A percentile compares a stretch with the other conserved stretches of the same genome.
phyloP scores from a whole-genome alignment of 345 rosid genomes.

The Barbarea vulgaris region DNA sequence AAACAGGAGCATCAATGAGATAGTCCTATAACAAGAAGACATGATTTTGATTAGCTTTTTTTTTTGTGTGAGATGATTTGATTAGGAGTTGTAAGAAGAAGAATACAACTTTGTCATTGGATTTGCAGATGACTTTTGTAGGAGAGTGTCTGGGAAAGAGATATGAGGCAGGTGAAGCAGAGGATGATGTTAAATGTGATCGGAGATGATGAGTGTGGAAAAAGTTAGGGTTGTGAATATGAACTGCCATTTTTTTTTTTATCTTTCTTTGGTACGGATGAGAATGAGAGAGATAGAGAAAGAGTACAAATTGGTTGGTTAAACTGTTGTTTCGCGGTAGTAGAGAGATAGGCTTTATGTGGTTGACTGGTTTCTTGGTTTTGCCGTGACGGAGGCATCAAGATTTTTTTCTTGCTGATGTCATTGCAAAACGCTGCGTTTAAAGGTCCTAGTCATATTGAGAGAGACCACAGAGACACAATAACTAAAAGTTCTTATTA shows the following conservation, averaged over 20 bases:
- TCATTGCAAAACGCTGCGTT: not conserved
- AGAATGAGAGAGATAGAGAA: constrained; percentile 18
- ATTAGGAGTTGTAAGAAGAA: not conserved
- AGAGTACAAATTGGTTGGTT: constrained; percentile 26
- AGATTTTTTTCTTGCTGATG: not conserved
- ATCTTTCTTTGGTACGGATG: constrained; percentile 14
- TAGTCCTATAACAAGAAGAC: constrained; percentile 56
- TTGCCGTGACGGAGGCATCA: constrained; percentile 8
- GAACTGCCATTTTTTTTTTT: constrained; percentile 37
- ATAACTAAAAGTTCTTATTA: too few relatives aligned
- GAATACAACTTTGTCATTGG: constrained; percentile 53
- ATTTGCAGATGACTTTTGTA: constrained; percentile 51
- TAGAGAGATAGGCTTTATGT: constrained; percentile 21
- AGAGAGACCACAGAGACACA: too few relatives aligned
- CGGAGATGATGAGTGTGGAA: constrained; percentile 37
- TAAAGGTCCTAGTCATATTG: not conserved
- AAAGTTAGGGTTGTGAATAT: constrained; percentile 40
- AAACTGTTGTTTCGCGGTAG: constrained; percentile 30
- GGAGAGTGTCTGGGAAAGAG: constrained; percentile 11
- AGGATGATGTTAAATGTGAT: constrained; percentile 23
- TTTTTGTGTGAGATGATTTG: not conserved
- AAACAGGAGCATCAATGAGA: constrained; percentile 83
- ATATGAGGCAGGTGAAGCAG: constrained; percentile 23
- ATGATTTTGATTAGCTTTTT: not conserved
- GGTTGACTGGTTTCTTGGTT: constrained; percentile 3